Base-by-base conservation (phyloP, 2,329 filamentous ascomycete genomes). In the Claviceps sorghi region DNA sequence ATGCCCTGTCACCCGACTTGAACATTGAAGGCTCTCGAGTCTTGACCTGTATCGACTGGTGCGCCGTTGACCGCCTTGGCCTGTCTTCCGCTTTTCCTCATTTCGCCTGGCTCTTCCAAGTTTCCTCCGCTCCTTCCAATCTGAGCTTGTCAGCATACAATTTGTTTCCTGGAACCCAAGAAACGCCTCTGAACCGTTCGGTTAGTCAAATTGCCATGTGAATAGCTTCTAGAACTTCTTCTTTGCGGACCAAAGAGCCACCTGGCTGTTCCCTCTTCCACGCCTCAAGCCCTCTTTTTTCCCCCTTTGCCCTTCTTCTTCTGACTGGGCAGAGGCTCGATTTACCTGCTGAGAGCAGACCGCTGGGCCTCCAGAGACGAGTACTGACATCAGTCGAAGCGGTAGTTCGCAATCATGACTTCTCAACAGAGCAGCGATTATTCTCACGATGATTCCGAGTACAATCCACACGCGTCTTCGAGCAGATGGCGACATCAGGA, bases 401-500 rank as follows among this genome's bases (percentile, higher is more conserved):
- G 15, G 34, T 8, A 53, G 30, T 34, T 29, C 40, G 32, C 36
- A 44, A 49, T 11, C 19, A 55, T 53, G 53, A 19, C 44, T 34
- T 49, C 48, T 17, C 48, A 51, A 50, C 53, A 50, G 36, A 43
- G 40, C 48, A 45, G 36, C 19, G 51, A 49, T 26, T 44, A 30
- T 45, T 51, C 48, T 15, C 38, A 46, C 36, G 40, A 55, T 38
- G 51, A 53, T 32, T 11, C 51, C 10, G 53, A 64, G 52, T 66
- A 61, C 53, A 80, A 82, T 59, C 77, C 75, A 2, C 68, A 82
- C 60, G 73, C 75, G 40, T 83, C 79, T 9, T 60, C 72, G 42
- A 80, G 69, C 61, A 70, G 70, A 58, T 83, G 80, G 80, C 75
- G 80, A 52, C 80, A 83, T 61, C 77, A 82, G 61, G 80, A 84